Evolutionary conservation across 441 rosid species (phyloP).

Genomic region (Iberis amara): DNA sequence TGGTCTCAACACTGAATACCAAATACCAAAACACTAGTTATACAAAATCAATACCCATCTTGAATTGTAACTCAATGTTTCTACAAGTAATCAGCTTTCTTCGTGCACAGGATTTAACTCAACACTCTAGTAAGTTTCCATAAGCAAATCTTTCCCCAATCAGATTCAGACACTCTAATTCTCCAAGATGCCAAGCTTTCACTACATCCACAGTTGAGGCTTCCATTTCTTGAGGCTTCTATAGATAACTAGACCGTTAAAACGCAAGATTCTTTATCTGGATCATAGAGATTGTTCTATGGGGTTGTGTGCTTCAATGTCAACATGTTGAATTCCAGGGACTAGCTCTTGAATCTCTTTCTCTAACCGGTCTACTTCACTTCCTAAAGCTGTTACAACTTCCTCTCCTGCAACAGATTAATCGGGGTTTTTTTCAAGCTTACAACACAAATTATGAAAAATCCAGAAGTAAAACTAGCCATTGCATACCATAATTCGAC

Average conservation of each 20-base stretch:
- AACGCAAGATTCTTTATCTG: neutral
- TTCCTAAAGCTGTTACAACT: slow-evolving; percentile 91
- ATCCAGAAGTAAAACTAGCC: neutral
- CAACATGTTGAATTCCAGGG: slow-evolving; percentile 92
- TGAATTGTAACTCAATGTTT: slow-evolving; percentile 16
- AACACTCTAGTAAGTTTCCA: no score
- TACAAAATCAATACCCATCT: no score
- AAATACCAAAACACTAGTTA: slow-evolving; percentile 4
- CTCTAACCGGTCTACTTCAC: slow-evolving; percentile 93
- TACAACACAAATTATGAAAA: slow-evolving; percentile 2
- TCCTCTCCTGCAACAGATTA: slow-evolving; percentile 70
- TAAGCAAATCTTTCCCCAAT: neutral
- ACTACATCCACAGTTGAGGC: no score
- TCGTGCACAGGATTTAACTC: neutral
- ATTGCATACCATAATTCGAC: slow-evolving; percentile 72
- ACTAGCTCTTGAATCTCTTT: slow-evolving; percentile 91
- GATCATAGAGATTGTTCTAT: slow-evolving; percentile 35
- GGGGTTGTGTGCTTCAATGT: slow-evolving; percentile 97
- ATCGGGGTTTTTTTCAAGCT: neutral
- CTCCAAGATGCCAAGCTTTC: neutral
- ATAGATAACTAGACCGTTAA: no score
- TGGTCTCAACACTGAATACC: no score
- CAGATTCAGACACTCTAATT: neutral
- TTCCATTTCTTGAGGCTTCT: slow-evolving; percentile 10
- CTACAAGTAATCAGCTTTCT: slow-evolving; percentile 8